These are phyloP conservation scores for Geoglossum cookeanum DNA, from an alignment of 2,329 filamentous ascomycete species.

Conservation along the genomic window DNA sequence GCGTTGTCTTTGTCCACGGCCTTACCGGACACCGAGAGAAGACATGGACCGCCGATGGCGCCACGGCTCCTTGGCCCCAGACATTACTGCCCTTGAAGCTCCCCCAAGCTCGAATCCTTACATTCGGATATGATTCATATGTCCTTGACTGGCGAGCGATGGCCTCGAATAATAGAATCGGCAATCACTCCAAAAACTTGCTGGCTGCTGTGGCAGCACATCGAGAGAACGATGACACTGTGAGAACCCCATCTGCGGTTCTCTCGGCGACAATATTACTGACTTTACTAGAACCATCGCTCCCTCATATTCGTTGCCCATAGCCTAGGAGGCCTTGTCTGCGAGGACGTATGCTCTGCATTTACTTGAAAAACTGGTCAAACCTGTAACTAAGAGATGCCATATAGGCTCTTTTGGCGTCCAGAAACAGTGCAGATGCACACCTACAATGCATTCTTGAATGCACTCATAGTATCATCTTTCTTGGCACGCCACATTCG, in stretches of 20 bases:
- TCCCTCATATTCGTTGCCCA: conserved; percentile 17
- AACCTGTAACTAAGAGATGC: background rate
- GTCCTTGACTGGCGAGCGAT: conserved; percentile 12
- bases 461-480: conserved; percentile 16
- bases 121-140: conserved; percentile 22
- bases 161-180: conserved; percentile 14
- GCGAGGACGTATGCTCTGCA: conserved; percentile 13
- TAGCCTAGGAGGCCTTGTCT: conserved; percentile 15
- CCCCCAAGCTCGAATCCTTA: conserved; percentile 19
- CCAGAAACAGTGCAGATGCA: conserved; percentile 10
- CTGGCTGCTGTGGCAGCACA: conserved; percentile 13
- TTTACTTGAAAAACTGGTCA: background rate
- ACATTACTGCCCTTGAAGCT: conserved; percentile 17
- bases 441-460: conserved; percentile 10
- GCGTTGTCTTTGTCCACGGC: conserved; percentile 24
- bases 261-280: background rate
- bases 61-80: conserved; percentile 18
- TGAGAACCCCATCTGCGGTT: conserved; percentile 3
- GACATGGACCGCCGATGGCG: conserved; percentile 20
- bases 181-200: conserved; percentile 16
- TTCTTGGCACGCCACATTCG: conserved; percentile 21
- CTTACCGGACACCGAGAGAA: conserved; percentile 21
- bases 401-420: conserved; percentile 8
- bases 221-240: conserved; percentile 14
- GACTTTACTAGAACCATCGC: conserved; percentile 9